Conservation (phyloP, 805 yeast species). For the Candida railenensis region DNA sequence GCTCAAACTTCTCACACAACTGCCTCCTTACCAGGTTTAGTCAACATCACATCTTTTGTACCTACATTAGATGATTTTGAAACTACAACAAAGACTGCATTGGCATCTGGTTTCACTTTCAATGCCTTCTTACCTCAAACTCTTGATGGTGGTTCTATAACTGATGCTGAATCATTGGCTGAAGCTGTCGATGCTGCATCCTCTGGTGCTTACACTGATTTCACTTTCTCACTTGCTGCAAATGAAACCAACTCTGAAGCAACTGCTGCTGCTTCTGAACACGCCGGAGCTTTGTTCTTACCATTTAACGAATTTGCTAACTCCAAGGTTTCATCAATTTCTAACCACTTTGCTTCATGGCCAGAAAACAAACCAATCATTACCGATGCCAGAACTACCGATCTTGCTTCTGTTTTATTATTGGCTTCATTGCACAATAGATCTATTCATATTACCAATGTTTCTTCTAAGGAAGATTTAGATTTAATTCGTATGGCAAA, state of each 20-base stretch:
- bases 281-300: slow-evolving; percentile 77
- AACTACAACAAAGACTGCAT: slow-evolving; percentile 64
- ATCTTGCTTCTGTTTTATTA: slow-evolving; percentile 86
- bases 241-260: slow-evolving; percentile 64
- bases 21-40: slow-evolving; percentile 79
- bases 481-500: slow-evolving; percentile 83
- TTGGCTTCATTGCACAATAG: slow-evolving; percentile 85
- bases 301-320: slow-evolving; percentile 73
- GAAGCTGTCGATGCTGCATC: slow-evolving; percentile 59
- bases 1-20: slow-evolving; percentile 89
- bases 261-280: slow-evolving; percentile 58
- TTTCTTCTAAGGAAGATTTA: slow-evolving; percentile 76
- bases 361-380: slow-evolving; percentile 80
- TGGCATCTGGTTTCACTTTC: slow-evolving; percentile 87
- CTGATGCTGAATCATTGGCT: slow-evolving; percentile 63
- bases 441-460: slow-evolving; percentile 85
- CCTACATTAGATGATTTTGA: slow-evolving; percentile 72
- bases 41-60: slow-evolving; percentile 76
- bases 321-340: slow-evolving; percentile 72
- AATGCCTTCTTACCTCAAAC: slow-evolving; percentile 77
- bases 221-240: slow-evolving; percentile 79
- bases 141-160: slow-evolving; percentile 57
- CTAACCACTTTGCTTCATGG: slow-evolving; percentile 82
- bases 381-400: slow-evolving; percentile 90
- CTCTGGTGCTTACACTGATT: slow-evolving; percentile 74